These are phyloP conservation scores for Eucalyptus regnans DNA, from an alignment of 345 rosid species.

Conservation along the genomic window DNA sequence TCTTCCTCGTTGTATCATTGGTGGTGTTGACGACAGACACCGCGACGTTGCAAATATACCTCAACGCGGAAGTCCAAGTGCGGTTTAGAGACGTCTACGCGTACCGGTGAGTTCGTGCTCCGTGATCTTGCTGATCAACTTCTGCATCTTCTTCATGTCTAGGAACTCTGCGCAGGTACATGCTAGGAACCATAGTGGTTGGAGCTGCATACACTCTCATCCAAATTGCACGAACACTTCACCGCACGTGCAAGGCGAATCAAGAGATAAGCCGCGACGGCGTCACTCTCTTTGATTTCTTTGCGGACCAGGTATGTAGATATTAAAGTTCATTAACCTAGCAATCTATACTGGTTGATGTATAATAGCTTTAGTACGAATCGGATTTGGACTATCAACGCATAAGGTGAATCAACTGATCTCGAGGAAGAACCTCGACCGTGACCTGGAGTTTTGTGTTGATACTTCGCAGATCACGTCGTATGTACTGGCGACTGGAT, in stretches of 20 bases:
- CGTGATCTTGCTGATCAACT: neutral
- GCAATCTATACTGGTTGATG: neutral
- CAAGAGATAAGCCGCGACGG: neutral
- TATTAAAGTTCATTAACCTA: neutral
- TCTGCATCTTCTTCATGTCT: neutral
- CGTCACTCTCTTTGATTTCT: conserved; percentile 6
- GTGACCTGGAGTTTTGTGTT: neutral
- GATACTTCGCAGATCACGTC: conserved; percentile 17
- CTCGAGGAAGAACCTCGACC: neutral
- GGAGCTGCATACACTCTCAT: conserved; percentile 18
- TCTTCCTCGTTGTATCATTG: neutral
- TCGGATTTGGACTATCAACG: neutral
- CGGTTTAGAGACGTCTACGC: conserved; percentile 6
- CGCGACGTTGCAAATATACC: neutral
- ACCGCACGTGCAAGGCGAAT: neutral
- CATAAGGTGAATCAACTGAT: neutral
- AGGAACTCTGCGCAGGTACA: conserved; percentile 2
- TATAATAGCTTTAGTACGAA: neutral
- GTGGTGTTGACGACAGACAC: neutral
- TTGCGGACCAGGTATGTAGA: conserved; percentile 6
- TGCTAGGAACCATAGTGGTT: conserved; percentile 11
- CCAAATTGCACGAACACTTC: conserved; percentile 2
- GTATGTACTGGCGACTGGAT: conserved; percentile 35
- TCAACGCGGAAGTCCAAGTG: neutral
- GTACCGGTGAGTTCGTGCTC: neutral